Evolutionary conservation across 345 rosid genomes (phyloP).

Genomic region (Arabidopsis suecica): DNA sequence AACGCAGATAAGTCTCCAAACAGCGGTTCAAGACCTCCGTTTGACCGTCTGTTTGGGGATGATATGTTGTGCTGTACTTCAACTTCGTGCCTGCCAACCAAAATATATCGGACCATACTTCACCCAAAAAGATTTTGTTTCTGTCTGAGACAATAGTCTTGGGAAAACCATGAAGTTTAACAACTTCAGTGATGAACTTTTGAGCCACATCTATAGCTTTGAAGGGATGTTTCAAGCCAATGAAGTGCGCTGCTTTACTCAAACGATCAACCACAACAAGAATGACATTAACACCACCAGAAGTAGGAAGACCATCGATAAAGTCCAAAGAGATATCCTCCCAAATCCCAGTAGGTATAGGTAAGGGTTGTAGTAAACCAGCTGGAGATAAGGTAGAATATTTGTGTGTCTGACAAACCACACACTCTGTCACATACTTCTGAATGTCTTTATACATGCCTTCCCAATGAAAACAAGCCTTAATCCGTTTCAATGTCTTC

Average conservation of each 20-base stretch:
- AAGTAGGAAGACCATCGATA: not conserved
- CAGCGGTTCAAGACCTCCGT: not conserved
- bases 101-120: not conserved
- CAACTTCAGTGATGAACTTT: not conserved
- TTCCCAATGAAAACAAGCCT: not conserved
- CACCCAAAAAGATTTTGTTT: fast-evolving
- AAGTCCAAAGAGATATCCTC: not conserved
- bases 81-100: fast-evolving
- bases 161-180: no score
- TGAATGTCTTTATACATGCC: not conserved
- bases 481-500: not conserved
- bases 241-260: not conserved
- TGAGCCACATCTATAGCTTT: not conserved
- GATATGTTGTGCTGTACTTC: not conserved
- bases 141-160: no score
- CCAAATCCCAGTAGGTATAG: fast-evolving
- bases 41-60: not conserved
- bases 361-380: fast-evolving
- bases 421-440: not conserved
- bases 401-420: not conserved
- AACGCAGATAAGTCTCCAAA: not conserved
- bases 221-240: not conserved
- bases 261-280: not conserved
- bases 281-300: not conserved
- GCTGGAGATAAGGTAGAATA: not conserved